Evolutionary conservation across 805 yeast species (phyloP).

Genomic region (Cyberlindnera meyerae): DNA sequence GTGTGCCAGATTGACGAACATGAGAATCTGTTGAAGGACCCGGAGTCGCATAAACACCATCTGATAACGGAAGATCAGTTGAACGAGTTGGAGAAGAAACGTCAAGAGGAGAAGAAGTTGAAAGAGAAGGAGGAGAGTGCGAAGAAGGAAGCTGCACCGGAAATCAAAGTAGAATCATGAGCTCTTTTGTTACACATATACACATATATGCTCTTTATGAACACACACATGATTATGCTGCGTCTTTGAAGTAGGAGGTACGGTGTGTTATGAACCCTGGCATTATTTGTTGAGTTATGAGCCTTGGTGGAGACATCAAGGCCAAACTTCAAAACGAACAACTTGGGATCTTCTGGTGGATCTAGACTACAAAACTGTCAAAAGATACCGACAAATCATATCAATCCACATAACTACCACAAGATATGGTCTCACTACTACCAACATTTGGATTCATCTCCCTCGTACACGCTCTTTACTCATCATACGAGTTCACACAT

Average conservation of each 20-base stretch:
- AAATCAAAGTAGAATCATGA: slow-evolving; percentile 19
- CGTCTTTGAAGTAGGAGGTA: too few relatives aligned
- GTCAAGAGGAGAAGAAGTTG: slow-evolving; percentile 27
- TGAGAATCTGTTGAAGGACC: slow-evolving; percentile 22
- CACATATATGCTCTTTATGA: too few relatives aligned
- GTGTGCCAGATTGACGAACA: slow-evolving; percentile 39
- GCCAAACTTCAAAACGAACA: too few relatives aligned
- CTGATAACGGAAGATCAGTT: slow-evolving; percentile 64
- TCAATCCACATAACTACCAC: too few relatives aligned
- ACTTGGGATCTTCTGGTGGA: too few relatives aligned
- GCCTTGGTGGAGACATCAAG: not conserved
- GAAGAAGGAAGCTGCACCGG: slow-evolving; percentile 8
- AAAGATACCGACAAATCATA: too few relatives aligned
- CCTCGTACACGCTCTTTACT: slow-evolving; percentile 47
- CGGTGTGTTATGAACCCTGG: too few relatives aligned
- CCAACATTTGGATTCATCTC: slow-evolving; percentile 9
- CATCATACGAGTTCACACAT: slow-evolving; percentile 48
- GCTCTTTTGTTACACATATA: too few relatives aligned
- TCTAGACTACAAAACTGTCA: too few relatives aligned
- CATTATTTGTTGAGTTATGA: too few relatives aligned
- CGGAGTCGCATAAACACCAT: slow-evolving; percentile 55
- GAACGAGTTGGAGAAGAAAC: slow-evolving; percentile 34
- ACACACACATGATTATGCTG: too few relatives aligned
- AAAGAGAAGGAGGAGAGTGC: slow-evolving; percentile 25
- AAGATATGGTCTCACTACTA: slow-evolving; percentile 6